Evolutionary conservation across 805 yeast genomes (phyloP).

Genomic region (Jamesozyma spencerorum): DNA sequence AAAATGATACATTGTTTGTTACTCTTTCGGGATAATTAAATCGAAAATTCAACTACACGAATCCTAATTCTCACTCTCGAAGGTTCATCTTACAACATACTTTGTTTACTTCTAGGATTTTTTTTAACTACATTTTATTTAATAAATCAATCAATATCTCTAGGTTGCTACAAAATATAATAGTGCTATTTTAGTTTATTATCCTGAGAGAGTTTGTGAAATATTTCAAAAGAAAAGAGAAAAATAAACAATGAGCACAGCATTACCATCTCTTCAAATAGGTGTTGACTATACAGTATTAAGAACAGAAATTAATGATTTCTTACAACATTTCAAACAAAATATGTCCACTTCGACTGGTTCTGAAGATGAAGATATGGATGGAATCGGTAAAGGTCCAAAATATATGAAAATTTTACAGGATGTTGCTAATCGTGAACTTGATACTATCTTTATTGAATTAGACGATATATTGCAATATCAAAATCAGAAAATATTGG

Average conservation of each 20-base stretch:
- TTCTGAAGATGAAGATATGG: slow-evolving; percentile 21
- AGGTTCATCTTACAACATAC: not conserved
- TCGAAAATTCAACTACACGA: not conserved
- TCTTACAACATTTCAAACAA: slow-evolving; percentile 54
- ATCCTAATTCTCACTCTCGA: not conserved
- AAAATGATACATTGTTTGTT: not conserved
- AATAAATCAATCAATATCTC: too few relatives aligned
- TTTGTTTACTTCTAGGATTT: not conserved
- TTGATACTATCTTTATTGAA: slow-evolving; percentile 58
- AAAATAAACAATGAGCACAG: slow-evolving; percentile 20
- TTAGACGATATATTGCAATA: slow-evolving; percentile 74
- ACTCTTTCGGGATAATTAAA: slow-evolving; percentile 2
- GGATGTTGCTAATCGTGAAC: slow-evolving; percentile 74
- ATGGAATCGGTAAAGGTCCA: slow-evolving; percentile 38
- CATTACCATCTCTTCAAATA: slow-evolving; percentile 56
- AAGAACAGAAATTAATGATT: slow-evolving; percentile 48
- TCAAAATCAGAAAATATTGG: slow-evolving; percentile 40
- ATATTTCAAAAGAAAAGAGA: too few relatives aligned
- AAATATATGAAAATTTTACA: slow-evolving; percentile 74
- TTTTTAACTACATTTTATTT: too few relatives aligned
- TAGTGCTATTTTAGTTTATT: too few relatives aligned
- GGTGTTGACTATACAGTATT: slow-evolving; percentile 67
- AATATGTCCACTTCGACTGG: slow-evolving; percentile 20
- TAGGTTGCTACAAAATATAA: too few relatives aligned
- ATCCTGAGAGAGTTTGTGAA: too few relatives aligned